Evolutionary conservation across 495 filamentous ascomycete species (phyloP), one percentile per base, ranked within the genome.

Genomic region (Neurospora tetraspora): DNA sequence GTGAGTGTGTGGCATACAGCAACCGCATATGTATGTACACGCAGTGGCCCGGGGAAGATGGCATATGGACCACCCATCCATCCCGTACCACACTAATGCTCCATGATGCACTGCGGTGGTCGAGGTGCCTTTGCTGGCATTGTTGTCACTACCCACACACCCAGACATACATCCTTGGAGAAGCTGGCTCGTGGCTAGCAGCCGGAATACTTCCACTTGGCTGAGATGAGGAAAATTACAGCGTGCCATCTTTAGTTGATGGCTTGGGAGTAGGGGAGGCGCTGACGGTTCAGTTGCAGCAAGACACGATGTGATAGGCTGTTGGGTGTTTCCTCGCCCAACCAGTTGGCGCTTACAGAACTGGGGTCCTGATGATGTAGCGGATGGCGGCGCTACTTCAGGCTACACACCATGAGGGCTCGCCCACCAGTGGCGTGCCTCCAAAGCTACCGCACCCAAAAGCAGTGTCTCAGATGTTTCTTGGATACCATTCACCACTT

Each of bases 331-430:
- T 74, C 76, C 34, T 76, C 76, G 78, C 75, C 78, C 78, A 78
- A 77, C 85, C 85, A 85, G 81, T 85, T 82, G 85, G 85, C 85
- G 85, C 85, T 85, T 86, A 84, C 75, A 76, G 78, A 78, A 82
- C 80, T 72, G 81, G 83, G 82, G 79, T 71, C 73, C 27, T 76
- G 72, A 76, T 78, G 75, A 78, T 79, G 81, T 82, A 79, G 81
- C 81, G 81, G 83, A 80, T 82, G 81, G 82, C 78, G 80, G 83
- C 80, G 83, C 80, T 83, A 81, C 82, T 53, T 34, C 73, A 74
- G 31, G 72, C 72, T 73, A 69, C 70, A 70, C 76, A 72, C 68
- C 74, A 79, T 74, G 76, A 75, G 77, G 78, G 76, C 74, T 77
- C 75, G 76, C 77, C 81, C 79, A 81, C 85, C 80, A 82, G 77